Evolutionary conservation across 2,329 filamentous ascomycete species (phyloP).

Genomic region (Fusarium scirpi): DNA sequence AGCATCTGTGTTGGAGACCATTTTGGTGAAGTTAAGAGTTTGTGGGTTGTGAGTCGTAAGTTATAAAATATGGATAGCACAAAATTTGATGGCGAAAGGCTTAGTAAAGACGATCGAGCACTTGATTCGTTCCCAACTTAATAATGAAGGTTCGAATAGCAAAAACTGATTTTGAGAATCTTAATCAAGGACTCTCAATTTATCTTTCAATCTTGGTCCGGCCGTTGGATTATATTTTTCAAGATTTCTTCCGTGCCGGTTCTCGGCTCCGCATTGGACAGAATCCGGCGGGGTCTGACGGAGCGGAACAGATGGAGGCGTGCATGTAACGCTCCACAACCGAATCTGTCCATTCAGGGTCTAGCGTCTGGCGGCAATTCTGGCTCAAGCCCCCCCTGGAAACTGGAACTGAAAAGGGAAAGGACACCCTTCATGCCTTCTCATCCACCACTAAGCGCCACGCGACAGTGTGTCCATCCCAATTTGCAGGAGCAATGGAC

Average conservation of each 20-base stretch:
- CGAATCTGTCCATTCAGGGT: conserved; percentile 20
- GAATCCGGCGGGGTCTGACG: conserved; percentile 20
- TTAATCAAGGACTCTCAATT: neutral
- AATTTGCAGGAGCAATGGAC: conserved; percentile 32
- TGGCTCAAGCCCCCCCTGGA: conserved; percentile 8
- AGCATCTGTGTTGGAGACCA: conserved; percentile 52
- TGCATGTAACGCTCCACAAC: conserved; percentile 31
- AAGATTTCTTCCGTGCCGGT: conserved; percentile 34
- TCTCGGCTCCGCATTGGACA: conserved; percentile 38
- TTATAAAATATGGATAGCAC: conserved; percentile 11
- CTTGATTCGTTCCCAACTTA: neutral
- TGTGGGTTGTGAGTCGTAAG: conserved; percentile 1
- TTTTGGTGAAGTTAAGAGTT: conserved; percentile 28
- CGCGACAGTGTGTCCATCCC: conserved; percentile 39
- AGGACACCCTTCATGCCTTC: conserved; percentile 6
- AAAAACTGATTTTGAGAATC: neutral
- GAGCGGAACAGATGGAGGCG: conserved; percentile 27
- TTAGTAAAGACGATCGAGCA: neutral
- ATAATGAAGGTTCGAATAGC: neutral
- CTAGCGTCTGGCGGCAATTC: conserved; percentile 40
- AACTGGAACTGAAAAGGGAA: conserved; percentile 5
- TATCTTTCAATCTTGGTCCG: neutral
- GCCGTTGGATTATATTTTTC: conserved; percentile 21
- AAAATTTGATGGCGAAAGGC: conserved; percentile 2
- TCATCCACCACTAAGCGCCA: conserved; percentile 34